Evolutionary conservation across 768 basidiomycete genomes (phyloP), one percentile per base, ranked within the genome.

Genomic region (Leccinum obscurum): DNA sequence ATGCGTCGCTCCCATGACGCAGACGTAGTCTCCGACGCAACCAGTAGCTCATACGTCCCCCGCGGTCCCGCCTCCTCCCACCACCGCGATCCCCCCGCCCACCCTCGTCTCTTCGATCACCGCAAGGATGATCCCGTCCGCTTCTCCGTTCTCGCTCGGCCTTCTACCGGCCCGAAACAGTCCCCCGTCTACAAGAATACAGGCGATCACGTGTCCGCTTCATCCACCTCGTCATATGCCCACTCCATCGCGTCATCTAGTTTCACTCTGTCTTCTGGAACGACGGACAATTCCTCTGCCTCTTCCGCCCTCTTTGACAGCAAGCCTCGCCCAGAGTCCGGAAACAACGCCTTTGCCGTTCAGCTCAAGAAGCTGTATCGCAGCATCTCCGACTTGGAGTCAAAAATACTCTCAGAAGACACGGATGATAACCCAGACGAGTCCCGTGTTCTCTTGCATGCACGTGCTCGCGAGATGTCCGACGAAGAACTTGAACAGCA

Each of bases 71-170:
- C 74, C 11, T 70, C 64, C 11, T 64, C 79, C 3, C 72, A 80
- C 9, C 62, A 74, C 7, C 77, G 86, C 46, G 70, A 58, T 56
- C 60, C 56, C 32, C 74, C 51, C 64, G 14, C 70, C 6, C 72
- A 74, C 50, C 76, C 79, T 9, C 90, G 89, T 62, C 83, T 97
- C 0, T 95, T 94, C 59, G 94, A 98, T 70, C 92, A 91, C 60
- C 82, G 91, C 41, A 87, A 92, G 68, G 92, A 98, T 72, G 93
- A 98, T 72, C 93, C 97, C 0, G 84, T 94, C 34, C 84, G 89
- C 11, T 98, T 98, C 75, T 78, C 85, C 41, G 83, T 87, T 35
- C 81, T 85, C 37, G 77, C 84, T 4, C 83, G 86, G 46, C 81
- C 87, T 9, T 69, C 51, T 61, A 68, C 9, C 54, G 69, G 66